Evolutionary conservation across 495 filamentous ascomycete species (phyloP).

Genomic region (Cercophora scortea): DNA sequence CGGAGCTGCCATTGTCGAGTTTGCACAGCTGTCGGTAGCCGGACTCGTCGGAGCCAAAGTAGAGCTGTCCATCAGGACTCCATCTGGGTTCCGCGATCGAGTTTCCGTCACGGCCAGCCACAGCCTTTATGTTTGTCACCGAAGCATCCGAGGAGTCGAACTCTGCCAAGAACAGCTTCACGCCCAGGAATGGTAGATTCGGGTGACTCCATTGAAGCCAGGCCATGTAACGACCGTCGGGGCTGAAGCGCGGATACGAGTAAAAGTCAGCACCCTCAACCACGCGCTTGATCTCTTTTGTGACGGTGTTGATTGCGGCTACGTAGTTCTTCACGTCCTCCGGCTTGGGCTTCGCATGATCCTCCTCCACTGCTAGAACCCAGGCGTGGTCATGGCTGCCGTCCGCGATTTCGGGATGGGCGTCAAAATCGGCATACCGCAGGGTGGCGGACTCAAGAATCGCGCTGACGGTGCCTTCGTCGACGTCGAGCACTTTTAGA

Average conservation of each 20-base stretch:
- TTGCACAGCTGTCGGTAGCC: slow-evolving; percentile 37
- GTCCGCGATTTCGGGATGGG: slow-evolving; percentile 16
- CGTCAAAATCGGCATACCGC: slow-evolving; percentile 32
- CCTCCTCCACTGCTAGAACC: slow-evolving; percentile 40
- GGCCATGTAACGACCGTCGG: slow-evolving; percentile 31
- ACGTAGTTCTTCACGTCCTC: slow-evolving; percentile 27
- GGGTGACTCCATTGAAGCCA: slow-evolving; percentile 48
- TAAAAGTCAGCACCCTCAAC: slow-evolving; percentile 41
- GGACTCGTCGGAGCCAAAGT: slow-evolving; percentile 33
- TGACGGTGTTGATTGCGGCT: slow-evolving; percentile 26
- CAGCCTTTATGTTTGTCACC: too few relatives aligned
- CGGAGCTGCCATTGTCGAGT: slow-evolving; percentile 1
- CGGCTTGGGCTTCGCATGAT: slow-evolving; percentile 21
- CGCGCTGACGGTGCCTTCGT: slow-evolving; percentile 10
- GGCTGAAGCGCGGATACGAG: slow-evolving; percentile 38
- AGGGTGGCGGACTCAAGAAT: slow-evolving; percentile 22
- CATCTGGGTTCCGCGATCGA: slow-evolving; percentile 39
- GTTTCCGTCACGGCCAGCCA: slow-evolving; percentile 1
- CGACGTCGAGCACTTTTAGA: slow-evolving; percentile 29
- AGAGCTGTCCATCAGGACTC: slow-evolving; percentile 34
- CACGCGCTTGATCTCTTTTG: slow-evolving; percentile 15
- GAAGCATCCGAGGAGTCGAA: slow-evolving; percentile 3
- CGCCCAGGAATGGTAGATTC: slow-evolving; percentile 41
- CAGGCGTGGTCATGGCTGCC: slow-evolving; percentile 7
- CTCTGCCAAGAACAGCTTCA: slow-evolving; percentile 30